Conservation (phyloP, 495 filamentous ascomycete genomes). For the Niebla homalea region DNA sequence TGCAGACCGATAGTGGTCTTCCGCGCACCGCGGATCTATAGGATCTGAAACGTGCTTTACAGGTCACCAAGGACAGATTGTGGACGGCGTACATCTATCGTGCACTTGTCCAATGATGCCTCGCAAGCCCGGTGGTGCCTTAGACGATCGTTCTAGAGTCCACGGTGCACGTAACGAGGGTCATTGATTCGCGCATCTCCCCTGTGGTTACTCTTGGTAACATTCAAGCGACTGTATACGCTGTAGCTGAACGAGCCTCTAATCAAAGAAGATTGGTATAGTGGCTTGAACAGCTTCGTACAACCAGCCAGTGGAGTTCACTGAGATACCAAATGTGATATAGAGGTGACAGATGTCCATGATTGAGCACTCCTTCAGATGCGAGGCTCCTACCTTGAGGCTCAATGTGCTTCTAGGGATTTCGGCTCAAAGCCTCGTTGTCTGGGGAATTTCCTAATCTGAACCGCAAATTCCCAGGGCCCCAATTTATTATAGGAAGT, state of each 20-base stretch:
- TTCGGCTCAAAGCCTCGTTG: too few relatives aligned
- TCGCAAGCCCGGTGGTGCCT: constrained; percentile 33
- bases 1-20: background rate
- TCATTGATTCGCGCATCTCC: constrained; percentile 43
- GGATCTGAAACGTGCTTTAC: background rate
- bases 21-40: background rate
- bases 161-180: constrained; percentile 34
- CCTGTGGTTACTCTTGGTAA: constrained; percentile 42
- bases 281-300: too few relatives aligned
- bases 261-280: constrained; percentile 18
- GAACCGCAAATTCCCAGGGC: too few relatives aligned
- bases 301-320: too few relatives aligned
- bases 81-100: constrained; percentile 26
- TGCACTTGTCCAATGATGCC: constrained; percentile 41
- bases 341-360: too few relatives aligned
- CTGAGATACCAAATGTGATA: too few relatives aligned
- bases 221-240: constrained; percentile 40
- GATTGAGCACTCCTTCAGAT: too few relatives aligned
- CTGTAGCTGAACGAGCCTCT: constrained; percentile 43
- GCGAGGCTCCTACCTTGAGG: too few relatives aligned
- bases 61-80: background rate
- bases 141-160: constrained; percentile 28
- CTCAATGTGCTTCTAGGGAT: too few relatives aligned
- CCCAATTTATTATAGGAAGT: too few relatives aligned
- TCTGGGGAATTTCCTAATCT: too few relatives aligned